phyloP scores from a whole-genome alignment of 2,329 filamentous ascomycete genomes.

The Fusarium tupiense region DNA sequence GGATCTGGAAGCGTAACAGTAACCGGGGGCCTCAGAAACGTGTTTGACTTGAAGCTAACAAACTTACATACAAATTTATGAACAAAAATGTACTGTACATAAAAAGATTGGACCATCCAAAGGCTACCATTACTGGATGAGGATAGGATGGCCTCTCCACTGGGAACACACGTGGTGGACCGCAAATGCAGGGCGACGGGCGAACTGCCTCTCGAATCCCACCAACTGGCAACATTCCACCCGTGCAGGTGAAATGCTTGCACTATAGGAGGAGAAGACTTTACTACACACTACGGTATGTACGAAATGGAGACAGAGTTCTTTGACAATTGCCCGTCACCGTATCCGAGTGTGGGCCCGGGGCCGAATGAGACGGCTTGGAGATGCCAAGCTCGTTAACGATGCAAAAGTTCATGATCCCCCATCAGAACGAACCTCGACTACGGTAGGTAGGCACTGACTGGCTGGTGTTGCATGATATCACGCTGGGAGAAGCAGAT shows the following conservation, averaged over 20 bases:
- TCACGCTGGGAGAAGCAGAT: neutral
- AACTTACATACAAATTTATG: neutral
- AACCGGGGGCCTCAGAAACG: conserved; percentile 16
- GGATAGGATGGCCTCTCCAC: conserved; percentile 8
- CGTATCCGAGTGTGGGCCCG: conserved; percentile 20
- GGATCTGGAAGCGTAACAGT: conserved; percentile 11
- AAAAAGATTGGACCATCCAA: neutral
- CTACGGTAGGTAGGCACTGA: neutral
- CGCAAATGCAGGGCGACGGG: conserved; percentile 40
- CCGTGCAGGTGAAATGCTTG: neutral
- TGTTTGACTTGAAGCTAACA: conserved; percentile 10
- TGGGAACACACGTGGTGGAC: conserved; percentile 41
- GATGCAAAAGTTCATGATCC: conserved; percentile 12
- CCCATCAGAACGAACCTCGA: neutral
- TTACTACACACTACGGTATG: neutral
- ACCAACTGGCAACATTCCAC: conserved; percentile 23
- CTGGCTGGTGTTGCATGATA: neutral
- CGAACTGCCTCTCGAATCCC: conserved; percentile 40
- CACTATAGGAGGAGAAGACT: neutral
- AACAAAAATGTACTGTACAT: neutral
- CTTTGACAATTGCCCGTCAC: neutral
- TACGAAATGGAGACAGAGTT: conserved; percentile 7
- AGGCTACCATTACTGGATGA: neutral
- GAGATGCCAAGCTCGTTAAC: neutral
- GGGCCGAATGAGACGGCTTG: neutral